These are phyloP conservation scores for Aphanomyces stellatus DNA, from an alignment of 352 stramenopile species.

Conservation along the genomic window DNA sequence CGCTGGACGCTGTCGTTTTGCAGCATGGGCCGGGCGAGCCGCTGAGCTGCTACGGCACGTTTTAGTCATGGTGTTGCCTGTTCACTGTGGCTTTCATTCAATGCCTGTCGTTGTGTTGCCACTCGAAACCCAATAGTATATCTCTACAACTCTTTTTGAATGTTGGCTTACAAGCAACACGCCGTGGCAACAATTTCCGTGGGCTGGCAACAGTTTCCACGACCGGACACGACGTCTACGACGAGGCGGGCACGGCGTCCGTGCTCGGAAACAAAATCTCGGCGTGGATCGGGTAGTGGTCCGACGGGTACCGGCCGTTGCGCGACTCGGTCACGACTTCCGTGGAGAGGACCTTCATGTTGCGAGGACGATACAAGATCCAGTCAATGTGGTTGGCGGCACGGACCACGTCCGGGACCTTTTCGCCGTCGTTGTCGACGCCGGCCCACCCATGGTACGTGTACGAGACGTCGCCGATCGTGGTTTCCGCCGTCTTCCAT, in stretches of 20 bases:
- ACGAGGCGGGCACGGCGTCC: conserved; percentile 36
- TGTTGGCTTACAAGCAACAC: too few species aligned
- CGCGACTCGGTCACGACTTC: conserved; percentile 78
- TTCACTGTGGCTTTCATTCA: too few species aligned
- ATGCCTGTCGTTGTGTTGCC: background rate
- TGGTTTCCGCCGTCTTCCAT: conserved; percentile 52
- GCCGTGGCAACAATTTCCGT: too few species aligned
- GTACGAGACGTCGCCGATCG: conserved; percentile 72
- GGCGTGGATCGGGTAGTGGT: conserved; percentile 82
- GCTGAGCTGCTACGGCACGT: conserved; percentile 28
- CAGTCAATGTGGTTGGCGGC: conserved; percentile 84
- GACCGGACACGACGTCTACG: background rate
- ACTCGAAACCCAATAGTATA: too few species aligned
- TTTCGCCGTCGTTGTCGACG: conserved; percentile 74
- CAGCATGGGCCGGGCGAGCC: conserved; percentile 45
- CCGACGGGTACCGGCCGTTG: conserved; percentile 71
- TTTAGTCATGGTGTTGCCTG: background rate
- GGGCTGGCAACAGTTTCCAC: too few species aligned
- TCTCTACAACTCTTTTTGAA: too few species aligned
- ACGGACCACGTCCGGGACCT: conserved; percentile 33
- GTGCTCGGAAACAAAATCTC: conserved; percentile 67
- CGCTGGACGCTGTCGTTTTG: conserved; percentile 75
- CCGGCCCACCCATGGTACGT: conserved; percentile 83
- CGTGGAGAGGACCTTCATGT: conserved; percentile 60
- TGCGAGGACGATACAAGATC: conserved; percentile 74